Percentiles rank a stretch among this genome's conserved stretches.
Evolutionary conservation across 2,329 filamentous ascomycete genomes (phyloP).

Genomic region (Fusarium aywerte): DNA sequence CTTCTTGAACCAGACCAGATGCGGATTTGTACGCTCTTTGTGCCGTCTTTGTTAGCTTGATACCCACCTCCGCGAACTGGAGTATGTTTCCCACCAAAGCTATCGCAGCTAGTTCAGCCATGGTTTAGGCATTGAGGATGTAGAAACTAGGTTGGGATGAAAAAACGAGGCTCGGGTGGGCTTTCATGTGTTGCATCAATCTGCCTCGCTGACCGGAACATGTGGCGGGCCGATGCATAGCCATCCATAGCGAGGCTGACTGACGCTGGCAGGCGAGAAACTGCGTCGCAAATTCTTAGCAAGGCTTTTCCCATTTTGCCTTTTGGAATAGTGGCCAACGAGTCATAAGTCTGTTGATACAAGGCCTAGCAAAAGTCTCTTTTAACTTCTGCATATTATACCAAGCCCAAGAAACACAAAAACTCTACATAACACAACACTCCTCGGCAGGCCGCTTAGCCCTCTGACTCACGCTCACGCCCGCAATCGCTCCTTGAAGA

Average conservation of each 20-base stretch:
- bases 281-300: too few relatives aligned
- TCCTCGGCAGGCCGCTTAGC: conserved; percentile 11
- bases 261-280: not conserved
- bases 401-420: not conserved
- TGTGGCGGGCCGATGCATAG: not conserved
- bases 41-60: not conserved
- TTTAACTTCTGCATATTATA: too few relatives aligned
- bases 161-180: not conserved
- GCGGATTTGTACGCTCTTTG: not conserved
- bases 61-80: not conserved
- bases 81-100: not conserved
- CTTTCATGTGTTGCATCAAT: not conserved
- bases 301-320: too few relatives aligned
- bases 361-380: too few relatives aligned
- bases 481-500: not conserved
- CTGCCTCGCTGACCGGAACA: not conserved
- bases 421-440: conserved; percentile 28
- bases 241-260: not conserved
- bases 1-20: not conserved
- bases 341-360: too few relatives aligned
- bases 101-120: not conserved
- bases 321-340: too few relatives aligned
- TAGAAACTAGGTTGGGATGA: too few relatives aligned
- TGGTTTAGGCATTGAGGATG: accelerated
- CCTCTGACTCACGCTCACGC: not conserved